These are phyloP conservation scores for Pichia exigua DNA, from an alignment of 805 yeast species.

Conservation along the genomic window DNA sequence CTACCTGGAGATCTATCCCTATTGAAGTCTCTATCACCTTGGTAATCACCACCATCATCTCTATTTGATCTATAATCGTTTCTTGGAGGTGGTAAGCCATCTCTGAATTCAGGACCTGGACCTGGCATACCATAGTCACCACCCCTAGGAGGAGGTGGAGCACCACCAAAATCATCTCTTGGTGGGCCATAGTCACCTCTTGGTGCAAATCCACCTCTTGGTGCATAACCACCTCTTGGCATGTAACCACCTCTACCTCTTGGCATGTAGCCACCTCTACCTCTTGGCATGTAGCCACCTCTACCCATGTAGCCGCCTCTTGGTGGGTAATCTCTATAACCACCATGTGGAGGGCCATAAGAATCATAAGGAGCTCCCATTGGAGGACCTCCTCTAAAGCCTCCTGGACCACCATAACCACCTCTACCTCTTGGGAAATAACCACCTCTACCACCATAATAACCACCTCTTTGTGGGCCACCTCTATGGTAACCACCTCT, in stretches of 20 bases:
- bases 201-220: slow-evolving; percentile 29
- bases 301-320: slow-evolving; percentile 19
- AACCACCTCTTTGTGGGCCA: slow-evolving; percentile 18
- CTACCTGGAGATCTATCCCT: slow-evolving; percentile 76
- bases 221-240: slow-evolving; percentile 23
- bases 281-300: slow-evolving; percentile 25
- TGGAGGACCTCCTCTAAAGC: slow-evolving; percentile 27
- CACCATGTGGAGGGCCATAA: slow-evolving; percentile 28
- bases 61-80: slow-evolving; percentile 30
- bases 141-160: slow-evolving; percentile 18
- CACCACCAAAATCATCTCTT: slow-evolving; percentile 22
- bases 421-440: slow-evolving; percentile 25
- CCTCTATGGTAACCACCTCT: slow-evolving; percentile 41
- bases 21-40: slow-evolving; percentile 42
- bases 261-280: slow-evolving; percentile 26
- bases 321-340: slow-evolving; percentile 24
- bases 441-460: slow-evolving; percentile 31
- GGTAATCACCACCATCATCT: slow-evolving; percentile 17
- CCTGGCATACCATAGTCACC: slow-evolving; percentile 21
- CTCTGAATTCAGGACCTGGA: slow-evolving; percentile 26
- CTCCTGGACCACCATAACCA: slow-evolving; percentile 30
- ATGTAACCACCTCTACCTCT: slow-evolving; percentile 26
- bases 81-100: slow-evolving; percentile 23
- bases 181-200: slow-evolving; percentile 25
- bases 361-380: slow-evolving; percentile 31